Base-by-base conservation (phyloP, 2,329 filamentous ascomycete species). In the Alternaria panax region DNA sequence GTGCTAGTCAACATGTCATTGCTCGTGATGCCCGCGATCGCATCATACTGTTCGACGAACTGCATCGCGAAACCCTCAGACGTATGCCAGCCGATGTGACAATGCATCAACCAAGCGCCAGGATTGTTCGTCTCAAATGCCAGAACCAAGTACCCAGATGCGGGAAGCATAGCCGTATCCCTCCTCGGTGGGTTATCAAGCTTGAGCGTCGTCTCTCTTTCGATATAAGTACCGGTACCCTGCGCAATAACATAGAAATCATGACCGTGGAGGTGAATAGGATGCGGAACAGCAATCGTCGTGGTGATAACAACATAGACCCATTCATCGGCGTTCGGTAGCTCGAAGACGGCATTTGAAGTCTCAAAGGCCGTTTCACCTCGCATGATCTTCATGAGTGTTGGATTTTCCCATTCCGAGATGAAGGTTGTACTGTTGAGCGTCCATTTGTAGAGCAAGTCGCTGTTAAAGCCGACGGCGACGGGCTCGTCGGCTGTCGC, bases 221-320 rank as follows among this genome's bases (percentile, higher is more conserved):
- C 28, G 0, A 63, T 62, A 25, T 72, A 76, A 0, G 65, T 60
- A 16, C 75, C 75, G 0, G 58, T 38, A 18, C 71, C 74, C 30
- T 73, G 65, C 1, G 72, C 74, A 1, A 78, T 50, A 38, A 78
- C 54, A 11, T 52, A 73, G 63, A 75, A 77, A 47, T 77, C 73
- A 54, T 77, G 75, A 12, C 75, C 72, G 56, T 75, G 72, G 1
- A 73, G 61, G 54, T 75, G 71, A 27, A 75, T 74, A 0, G 73
- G 74, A 45, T 76, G 71, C 1, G 72, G 69, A 0, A 80, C 71
- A 5, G 68, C 66, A 3, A 80, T 64, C 0, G 73, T 70, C 2
- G 75, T 78, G 50, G 78, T 68, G 41, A 81, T 76, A 57, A 81
- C 74, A 6, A 81, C 53, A 62, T 80, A 80, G 9, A 79, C 74